Percentiles rank a stretch among this genome's conserved stretches.
phyloP scores from a whole-genome alignment of 495 filamentous ascomycete species.

The Cercophora scortea region DNA sequence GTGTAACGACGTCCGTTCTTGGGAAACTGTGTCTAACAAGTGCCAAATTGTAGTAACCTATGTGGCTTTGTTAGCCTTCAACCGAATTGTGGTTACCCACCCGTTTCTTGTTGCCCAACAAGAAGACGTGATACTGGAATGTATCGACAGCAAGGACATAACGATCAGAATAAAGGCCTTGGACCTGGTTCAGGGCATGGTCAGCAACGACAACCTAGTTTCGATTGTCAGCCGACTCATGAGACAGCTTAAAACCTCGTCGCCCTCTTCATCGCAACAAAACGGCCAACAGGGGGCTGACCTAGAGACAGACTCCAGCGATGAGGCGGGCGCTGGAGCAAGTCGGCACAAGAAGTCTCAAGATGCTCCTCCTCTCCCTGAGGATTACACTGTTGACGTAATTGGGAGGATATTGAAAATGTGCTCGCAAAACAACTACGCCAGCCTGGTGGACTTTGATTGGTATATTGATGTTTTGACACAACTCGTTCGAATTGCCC shows the following conservation, averaged over 20 bases:
- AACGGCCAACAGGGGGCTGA: constrained; percentile 22
- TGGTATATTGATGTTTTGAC: constrained; percentile 89
- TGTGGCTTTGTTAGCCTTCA: constrained; percentile 90
- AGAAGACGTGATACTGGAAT: constrained; percentile 90
- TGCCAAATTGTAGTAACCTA: constrained; percentile 66
- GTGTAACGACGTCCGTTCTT: constrained; percentile 15
- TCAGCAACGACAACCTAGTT: constrained; percentile 72
- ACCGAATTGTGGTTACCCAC: constrained; percentile 84
- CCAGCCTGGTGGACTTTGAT: constrained; percentile 79
- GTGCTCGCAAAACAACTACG: constrained; percentile 86
- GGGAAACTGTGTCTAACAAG: not conserved
- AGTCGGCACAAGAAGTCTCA: constrained; percentile 24
- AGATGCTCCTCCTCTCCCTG: constrained; percentile 50
- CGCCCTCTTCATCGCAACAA: constrained; percentile 11
- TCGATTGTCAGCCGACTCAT: constrained; percentile 81
- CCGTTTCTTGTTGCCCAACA: constrained; percentile 80
- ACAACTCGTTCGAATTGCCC: constrained; percentile 66
- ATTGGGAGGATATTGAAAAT: constrained; percentile 76
- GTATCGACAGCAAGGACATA: constrained; percentile 90
- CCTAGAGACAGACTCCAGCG: constrained; percentile 46
- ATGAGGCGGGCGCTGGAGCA: constrained; percentile 46
- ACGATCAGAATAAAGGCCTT: constrained; percentile 92
- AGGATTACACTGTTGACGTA: constrained; percentile 74
- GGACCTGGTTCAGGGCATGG: constrained; percentile 86
- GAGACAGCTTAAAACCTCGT: constrained; percentile 62